Evolutionary conservation across 352 stramenopile genomes (phyloP).

Genomic region (Pythium dissotocum): DNA sequence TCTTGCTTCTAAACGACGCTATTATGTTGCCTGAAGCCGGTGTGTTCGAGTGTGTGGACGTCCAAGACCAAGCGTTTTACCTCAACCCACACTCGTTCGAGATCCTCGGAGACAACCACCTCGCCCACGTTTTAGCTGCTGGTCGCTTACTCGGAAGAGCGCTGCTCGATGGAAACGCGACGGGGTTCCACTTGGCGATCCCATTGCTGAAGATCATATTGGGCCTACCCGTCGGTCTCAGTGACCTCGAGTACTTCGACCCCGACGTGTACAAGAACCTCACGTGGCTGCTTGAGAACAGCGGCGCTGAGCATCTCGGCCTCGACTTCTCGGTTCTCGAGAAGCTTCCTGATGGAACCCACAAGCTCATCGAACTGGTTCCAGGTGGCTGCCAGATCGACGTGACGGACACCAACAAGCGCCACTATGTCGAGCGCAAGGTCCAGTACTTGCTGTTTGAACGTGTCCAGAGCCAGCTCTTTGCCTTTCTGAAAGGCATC

Average conservation of each 20-base stretch:
- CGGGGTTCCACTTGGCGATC: conserved; percentile 91
- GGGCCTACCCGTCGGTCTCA: conserved; percentile 91
- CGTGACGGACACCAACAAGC: conserved; percentile 94
- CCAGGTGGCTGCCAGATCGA: conserved; percentile 55
- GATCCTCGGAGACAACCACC: conserved; percentile 52
- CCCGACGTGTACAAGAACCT: conserved; percentile 53
- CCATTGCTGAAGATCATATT: conserved; percentile 97
- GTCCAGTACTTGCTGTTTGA: conserved; percentile 90
- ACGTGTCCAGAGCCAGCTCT: conserved; percentile 68
- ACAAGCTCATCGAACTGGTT: conserved; percentile 47
- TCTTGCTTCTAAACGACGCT: conserved; percentile 72
- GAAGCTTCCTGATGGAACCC: neutral
- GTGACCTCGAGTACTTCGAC: conserved; percentile 88
- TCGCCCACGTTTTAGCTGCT: conserved; percentile 55
- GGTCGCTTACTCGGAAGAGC: conserved; percentile 59
- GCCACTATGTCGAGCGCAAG: conserved; percentile 89
- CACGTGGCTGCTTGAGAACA: conserved; percentile 51
- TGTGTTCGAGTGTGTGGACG: conserved; percentile 46
- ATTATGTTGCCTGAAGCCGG: conserved; percentile 32
- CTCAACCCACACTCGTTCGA: conserved; percentile 35
- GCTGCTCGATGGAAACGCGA: conserved; percentile 88
- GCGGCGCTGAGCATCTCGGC: conserved; percentile 45
- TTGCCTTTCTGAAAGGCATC: conserved; percentile 83
- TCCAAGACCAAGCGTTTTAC: conserved; percentile 46
- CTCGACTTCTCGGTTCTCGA: conserved; percentile 51